Percentiles rank a stretch among this genome's conserved stretches.
Evolutionary conservation across 2,329 filamentous ascomycete species (phyloP).

Genomic region (Fusarium coffeatum): DNA sequence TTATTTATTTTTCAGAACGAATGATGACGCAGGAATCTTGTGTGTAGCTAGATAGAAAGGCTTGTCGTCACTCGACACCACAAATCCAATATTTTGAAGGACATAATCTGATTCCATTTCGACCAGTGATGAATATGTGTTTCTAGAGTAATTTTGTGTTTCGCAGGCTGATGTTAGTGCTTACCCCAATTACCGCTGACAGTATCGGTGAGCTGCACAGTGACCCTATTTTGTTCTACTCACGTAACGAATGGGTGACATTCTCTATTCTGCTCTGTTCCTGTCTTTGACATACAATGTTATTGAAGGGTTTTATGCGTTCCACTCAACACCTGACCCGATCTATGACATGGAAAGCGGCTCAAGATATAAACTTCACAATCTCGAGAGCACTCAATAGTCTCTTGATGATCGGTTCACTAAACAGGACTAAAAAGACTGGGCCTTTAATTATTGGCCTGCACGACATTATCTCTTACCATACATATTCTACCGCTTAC

Average conservation of each 20-base stretch:
- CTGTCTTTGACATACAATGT: constrained; percentile 1
- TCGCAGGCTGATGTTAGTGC: neutral
- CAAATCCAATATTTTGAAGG: constrained; percentile 37
- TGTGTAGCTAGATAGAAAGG: constrained; percentile 48
- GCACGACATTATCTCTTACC: neutral
- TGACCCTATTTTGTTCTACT: neutral
- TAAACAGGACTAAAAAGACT: constrained; percentile 19
- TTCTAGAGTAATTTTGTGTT: neutral
- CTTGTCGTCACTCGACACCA: constrained; percentile 43
- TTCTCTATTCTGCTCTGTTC: constrained; percentile 1
- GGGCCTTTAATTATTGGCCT: constrained; percentile 10
- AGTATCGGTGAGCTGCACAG: constrained; percentile 2
- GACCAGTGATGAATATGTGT: neutral
- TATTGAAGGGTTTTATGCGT: neutral
- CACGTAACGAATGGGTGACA: neutral
- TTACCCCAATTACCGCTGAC: neutral
- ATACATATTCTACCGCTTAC: neutral
- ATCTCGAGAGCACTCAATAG: neutral
- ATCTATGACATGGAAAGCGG: neutral
- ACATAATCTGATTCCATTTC: neutral
- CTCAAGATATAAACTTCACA: neutral
- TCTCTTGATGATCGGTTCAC: neutral
- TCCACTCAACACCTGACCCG: neutral
- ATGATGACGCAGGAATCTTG: constrained; percentile 46
- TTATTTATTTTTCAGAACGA: constrained; percentile 36